Conservation (phyloP, 768 basidiomycete species). For the Kwoniella sp. region DNA sequence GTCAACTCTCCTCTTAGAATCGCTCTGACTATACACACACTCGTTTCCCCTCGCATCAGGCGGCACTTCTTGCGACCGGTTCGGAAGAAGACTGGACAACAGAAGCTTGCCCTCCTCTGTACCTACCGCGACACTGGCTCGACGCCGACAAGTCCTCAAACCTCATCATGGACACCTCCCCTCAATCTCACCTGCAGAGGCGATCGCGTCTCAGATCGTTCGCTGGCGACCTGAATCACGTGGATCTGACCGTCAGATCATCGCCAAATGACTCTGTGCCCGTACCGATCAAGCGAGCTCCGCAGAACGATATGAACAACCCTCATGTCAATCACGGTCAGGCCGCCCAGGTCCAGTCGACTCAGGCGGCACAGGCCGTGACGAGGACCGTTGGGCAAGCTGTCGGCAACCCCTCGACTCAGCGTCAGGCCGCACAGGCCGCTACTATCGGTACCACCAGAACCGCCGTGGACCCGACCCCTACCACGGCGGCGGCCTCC, state of each 20-base stretch:
- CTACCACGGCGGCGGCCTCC: slow-evolving; percentile 2
- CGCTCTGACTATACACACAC: no score
- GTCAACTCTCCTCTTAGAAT: no score
- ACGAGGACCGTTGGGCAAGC: slow-evolving; percentile 5
- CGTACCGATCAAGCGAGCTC: background rate
- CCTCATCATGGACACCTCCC: slow-evolving; percentile 8
- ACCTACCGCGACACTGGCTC: no score
- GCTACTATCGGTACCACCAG: slow-evolving; percentile 20
- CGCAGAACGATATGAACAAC: slow-evolving; percentile 6
- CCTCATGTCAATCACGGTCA: slow-evolving; percentile 4
- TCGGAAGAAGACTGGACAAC: no score
- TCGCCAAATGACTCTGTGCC: slow-evolving; percentile 8
- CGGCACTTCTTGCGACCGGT: no score
- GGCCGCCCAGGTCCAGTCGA: background rate
- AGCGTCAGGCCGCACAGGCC: slow-evolving; percentile 18
- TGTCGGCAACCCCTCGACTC: background rate
- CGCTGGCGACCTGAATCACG: slow-evolving; percentile 11
- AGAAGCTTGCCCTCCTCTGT: no score
- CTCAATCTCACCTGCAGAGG: slow-evolving; percentile 9
- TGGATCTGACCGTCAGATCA: background rate
- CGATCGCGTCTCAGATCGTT: slow-evolving; percentile 15
- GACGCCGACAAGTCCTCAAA: no score
- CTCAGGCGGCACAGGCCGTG: slow-evolving; percentile 1
- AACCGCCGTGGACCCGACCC: slow-evolving; percentile 4
- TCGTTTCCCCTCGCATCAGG: no score